These are phyloP conservation scores for Alternaria postmessia DNA, from an alignment of 2,329 filamentous ascomycete species.

Conservation along the genomic window DNA sequence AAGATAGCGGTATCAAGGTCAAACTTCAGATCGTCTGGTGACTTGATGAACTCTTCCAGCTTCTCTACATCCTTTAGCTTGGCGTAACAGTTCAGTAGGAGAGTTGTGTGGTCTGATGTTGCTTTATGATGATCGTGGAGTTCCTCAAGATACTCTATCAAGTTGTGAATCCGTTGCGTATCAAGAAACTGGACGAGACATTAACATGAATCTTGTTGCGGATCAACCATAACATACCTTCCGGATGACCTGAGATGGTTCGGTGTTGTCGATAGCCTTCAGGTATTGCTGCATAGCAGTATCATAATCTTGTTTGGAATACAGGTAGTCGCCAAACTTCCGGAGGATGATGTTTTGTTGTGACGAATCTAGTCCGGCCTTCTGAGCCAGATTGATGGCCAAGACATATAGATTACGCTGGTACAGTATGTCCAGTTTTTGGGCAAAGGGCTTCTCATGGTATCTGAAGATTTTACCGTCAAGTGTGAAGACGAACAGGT, in stretches of 20 bases:
- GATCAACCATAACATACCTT: conserved; percentile 64
- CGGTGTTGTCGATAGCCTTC: conserved; percentile 92
- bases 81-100: conserved; percentile 95
- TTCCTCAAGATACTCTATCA: conserved; percentile 97
- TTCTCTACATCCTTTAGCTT: conserved; percentile 98
- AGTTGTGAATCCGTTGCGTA: conserved; percentile 94
- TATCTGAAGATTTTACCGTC: conserved; percentile 90
- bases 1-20: conserved; percentile 96
- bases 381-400: conserved; percentile 91
- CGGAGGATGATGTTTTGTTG: conserved; percentile 93
- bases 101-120: conserved; percentile 92
- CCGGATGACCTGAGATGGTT: conserved; percentile 93
- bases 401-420: conserved; percentile 91
- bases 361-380: conserved; percentile 77
- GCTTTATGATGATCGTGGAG: conserved; percentile 93
- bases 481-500: conserved; percentile 86
- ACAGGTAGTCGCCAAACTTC: conserved; percentile 91
- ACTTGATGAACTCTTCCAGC: conserved; percentile 95
- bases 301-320: conserved; percentile 95
- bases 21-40: conserved; percentile 92
- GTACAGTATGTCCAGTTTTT: conserved; percentile 92
- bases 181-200: conserved; percentile 75
- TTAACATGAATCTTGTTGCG: conserved; percentile 14
- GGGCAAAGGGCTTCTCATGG: conserved; percentile 87
- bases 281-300: conserved; percentile 99